Evolutionary conservation across 2,329 filamentous ascomycete species (phyloP).

Genomic region (Fusarium stilboides): DNA sequence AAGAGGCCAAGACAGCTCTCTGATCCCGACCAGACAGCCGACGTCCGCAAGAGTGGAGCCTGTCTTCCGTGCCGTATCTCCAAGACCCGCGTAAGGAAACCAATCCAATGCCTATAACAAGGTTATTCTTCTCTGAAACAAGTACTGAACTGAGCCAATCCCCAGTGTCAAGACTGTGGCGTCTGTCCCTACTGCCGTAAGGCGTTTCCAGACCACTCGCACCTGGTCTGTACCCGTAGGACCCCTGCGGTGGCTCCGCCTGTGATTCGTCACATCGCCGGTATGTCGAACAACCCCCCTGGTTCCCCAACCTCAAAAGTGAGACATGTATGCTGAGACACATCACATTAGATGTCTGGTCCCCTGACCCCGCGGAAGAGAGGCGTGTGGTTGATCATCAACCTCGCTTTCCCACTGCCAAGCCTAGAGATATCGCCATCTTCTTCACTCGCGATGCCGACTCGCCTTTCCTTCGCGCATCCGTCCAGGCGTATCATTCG

Average conservation of each 20-base stretch:
- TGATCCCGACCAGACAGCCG: slow-evolving; percentile 63
- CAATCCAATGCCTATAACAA: slow-evolving; percentile 34
- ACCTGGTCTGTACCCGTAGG: slow-evolving; percentile 58
- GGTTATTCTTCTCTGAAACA: slow-evolving; percentile 32
- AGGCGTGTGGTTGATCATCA: slow-evolving; percentile 53
- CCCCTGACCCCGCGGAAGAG: slow-evolving; percentile 54
- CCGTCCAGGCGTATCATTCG: slow-evolving; percentile 57
- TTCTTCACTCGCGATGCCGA: slow-evolving; percentile 55
- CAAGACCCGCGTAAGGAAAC: slow-evolving; percentile 63
- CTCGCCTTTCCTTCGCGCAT: slow-evolving; percentile 58
- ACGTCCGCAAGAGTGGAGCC: slow-evolving; percentile 64
- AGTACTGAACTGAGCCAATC: slow-evolving; percentile 49
- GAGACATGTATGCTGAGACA: slow-evolving; percentile 50
- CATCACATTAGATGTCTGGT: slow-evolving; percentile 57
- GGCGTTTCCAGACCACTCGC: slow-evolving; percentile 58
- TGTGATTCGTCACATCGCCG: slow-evolving; percentile 57
- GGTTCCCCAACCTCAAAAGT: slow-evolving; percentile 30
- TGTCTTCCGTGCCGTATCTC: slow-evolving; percentile 65
- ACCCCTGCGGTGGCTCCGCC: slow-evolving; percentile 57
- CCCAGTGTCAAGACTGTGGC: slow-evolving; percentile 59
- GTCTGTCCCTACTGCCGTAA: slow-evolving; percentile 61
- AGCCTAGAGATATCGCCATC: slow-evolving; percentile 55
- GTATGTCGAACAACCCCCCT: slow-evolving; percentile 52
- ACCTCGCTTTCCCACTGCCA: slow-evolving; percentile 57
- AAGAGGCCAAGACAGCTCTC: slow-evolving; percentile 57